These are phyloP conservation scores for Chytridiales sp. DNA, from an alignment of 371 early-diverging fungal genomes.

Conservation along the genomic window DNA sequence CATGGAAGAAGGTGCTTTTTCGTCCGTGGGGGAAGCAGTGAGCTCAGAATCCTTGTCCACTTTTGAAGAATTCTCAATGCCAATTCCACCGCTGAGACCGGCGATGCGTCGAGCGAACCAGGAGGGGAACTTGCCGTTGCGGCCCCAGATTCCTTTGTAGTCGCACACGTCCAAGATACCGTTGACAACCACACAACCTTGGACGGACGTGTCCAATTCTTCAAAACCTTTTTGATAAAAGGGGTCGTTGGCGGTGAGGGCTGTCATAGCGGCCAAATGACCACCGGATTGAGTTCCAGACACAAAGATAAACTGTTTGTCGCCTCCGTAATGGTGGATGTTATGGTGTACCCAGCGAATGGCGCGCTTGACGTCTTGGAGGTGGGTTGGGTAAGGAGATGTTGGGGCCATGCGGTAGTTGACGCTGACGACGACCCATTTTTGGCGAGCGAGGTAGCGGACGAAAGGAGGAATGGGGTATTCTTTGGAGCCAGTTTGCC, in stretches of 20 bases:
- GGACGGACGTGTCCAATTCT: conserved; percentile 61
- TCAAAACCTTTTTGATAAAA: conserved; percentile 72
- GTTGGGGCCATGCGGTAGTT: conserved; percentile 61
- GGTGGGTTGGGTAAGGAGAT: conserved; percentile 61
- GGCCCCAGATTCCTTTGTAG: conserved; percentile 20
- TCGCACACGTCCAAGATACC: conserved; percentile 32
- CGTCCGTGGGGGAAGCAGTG: not conserved
- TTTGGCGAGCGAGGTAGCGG: conserved; percentile 34
- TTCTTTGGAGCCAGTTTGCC: conserved; percentile 54
- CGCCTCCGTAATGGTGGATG: conserved; percentile 64
- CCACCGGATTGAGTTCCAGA: conserved; percentile 68
- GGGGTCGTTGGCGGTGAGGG: conserved; percentile 62
- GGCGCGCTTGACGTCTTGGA: conserved; percentile 70
- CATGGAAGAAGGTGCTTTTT: not conserved
- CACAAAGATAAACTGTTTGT: conserved; percentile 61
- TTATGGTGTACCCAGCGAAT: conserved; percentile 66
- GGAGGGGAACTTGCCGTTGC: conserved; percentile 23
- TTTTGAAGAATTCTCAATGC: no score
- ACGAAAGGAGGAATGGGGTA: conserved; percentile 46
- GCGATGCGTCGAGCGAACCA: conserved; percentile 22
- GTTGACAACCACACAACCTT: conserved; percentile 31
- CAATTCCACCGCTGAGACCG: no score
- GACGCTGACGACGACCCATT: conserved; percentile 66
- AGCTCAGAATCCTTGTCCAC: not conserved
- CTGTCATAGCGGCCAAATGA: conserved; percentile 64